Conservation (phyloP, 2,329 filamentous ascomycete species). For the Trichophyton rubrum region DNA sequence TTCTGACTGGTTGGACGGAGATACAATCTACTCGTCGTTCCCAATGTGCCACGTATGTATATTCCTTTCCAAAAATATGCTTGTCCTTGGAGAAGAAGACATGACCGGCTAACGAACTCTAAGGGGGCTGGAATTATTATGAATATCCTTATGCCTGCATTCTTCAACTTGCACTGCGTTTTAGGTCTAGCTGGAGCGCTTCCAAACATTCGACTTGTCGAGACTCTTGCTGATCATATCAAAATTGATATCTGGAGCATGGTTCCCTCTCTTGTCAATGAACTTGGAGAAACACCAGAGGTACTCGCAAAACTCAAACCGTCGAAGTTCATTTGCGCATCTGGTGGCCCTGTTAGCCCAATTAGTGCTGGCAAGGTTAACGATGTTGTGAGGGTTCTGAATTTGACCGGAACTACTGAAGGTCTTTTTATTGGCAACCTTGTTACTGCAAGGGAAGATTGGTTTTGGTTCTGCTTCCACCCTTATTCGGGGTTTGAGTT, state of each 20-base stretch:
- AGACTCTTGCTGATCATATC: neutral
- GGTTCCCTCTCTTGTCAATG: neutral
- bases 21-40: slow-evolving; percentile 3
- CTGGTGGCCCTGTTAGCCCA: neutral
- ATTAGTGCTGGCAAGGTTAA: neutral
- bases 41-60: slow-evolving; percentile 5
- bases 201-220: slow-evolving; percentile 1
- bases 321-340: slow-evolving; percentile 2
- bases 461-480: slow-evolving; percentile 5
- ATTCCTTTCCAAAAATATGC: neutral
- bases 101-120: neutral
- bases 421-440: neutral
- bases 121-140: slow-evolving; percentile 5
- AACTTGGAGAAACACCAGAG: neutral
- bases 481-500: slow-evolving; percentile 3
- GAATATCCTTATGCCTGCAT: slow-evolving; percentile 2
- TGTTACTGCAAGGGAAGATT: neutral
- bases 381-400: neutral
- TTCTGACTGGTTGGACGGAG: neutral
- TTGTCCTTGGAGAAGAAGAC: neutral
- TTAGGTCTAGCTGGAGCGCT: neutral
- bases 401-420: slow-evolving; percentile 1
- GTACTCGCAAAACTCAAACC: neutral
- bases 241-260: slow-evolving; percentile 3
- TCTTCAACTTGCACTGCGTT: neutral